Conservation (phyloP, 257 asterid genomes). For the Jasminum sambac region DNA sequence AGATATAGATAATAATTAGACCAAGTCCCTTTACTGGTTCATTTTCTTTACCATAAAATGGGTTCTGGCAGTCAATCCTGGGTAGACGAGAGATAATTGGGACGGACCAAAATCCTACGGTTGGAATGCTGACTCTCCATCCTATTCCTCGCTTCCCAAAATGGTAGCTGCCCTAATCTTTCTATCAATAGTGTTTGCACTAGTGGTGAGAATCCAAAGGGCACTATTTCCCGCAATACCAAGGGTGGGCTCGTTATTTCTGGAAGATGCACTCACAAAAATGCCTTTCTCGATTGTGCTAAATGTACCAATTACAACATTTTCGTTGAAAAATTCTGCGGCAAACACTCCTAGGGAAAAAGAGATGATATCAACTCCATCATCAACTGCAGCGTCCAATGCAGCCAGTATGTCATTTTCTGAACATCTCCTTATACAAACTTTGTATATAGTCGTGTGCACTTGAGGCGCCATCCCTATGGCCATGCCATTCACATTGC, state of each 20-base stretch:
- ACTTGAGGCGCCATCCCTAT: conserved; percentile 49
- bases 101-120: conserved; percentile 26
- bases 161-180: conserved; percentile 28
- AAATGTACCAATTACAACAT: conserved; percentile 29
- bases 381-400: conserved; percentile 50
- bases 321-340: neutral
- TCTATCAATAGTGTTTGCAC: conserved; percentile 38
- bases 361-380: conserved; percentile 37
- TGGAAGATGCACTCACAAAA: conserved; percentile 33
- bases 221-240: conserved; percentile 25
- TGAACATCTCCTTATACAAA: conserved; percentile 25
- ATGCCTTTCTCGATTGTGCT: conserved; percentile 33
- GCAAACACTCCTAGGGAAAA: conserved; percentile 31
- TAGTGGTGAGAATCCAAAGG: conserved; percentile 42
- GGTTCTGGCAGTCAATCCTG: neutral
- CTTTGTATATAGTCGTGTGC: conserved; percentile 41
- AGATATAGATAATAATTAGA: too few relatives aligned
- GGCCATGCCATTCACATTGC: conserved; percentile 52
- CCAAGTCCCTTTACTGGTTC: too few relatives aligned
- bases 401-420: conserved; percentile 47
- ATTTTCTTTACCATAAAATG: too few relatives aligned
- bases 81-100: conserved; percentile 18
- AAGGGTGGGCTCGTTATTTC: conserved; percentile 24
- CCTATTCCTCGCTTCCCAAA: conserved; percentile 26
- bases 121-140: conserved; percentile 35